Base-by-base conservation (phyloP, 495 filamentous ascomycete genomes). In the Penicillium tannophilum region DNA sequence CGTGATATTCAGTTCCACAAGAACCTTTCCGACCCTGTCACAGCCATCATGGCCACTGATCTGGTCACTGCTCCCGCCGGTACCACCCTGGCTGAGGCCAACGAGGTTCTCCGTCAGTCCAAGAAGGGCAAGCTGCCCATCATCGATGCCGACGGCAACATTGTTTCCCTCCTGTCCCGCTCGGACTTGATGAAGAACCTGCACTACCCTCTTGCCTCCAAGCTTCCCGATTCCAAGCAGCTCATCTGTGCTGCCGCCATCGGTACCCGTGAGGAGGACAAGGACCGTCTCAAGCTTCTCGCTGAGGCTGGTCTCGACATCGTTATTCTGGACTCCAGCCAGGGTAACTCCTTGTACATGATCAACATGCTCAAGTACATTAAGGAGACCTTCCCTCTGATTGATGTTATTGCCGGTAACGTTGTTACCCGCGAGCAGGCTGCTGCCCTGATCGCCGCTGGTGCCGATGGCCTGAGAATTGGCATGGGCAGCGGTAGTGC, bases 91-190 rank as follows among this genome's bases (percentile, higher is more conserved):
- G 68, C 83, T 52, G 91, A 97, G 75, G 94, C 94, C 63, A 99
- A 99, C 75, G 84, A 85, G 52, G 94, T 98, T 65, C 88, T 99
- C 20, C 88, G 90, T 66, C 85, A 88, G 71, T 98, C 95, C 28
- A 97, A 97, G 86, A 99, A 98, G 82, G 94, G 94, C 76, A 99
- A 99, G 80, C 87, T 99, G 47, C 94, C 95, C 41, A 97, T 98
- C 61, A 88, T 99, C 33, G 95, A 99, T 73, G 73, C 84, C 39
- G 77, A 88, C 28, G 89, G 88, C 58, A 96, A 97, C 78, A 84
- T 98, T 24, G 87, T 96, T 43, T 94, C 94, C 31, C 88, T 99
- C 72, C 90, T 99, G 64, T 97, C 93, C 26, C 91, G 94, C 68
- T 95, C 92, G 56, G 94, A 99, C 77, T 79, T 99, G 73, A 97